Evolutionary conservation across 1,139 yeast species (phyloP).

Genomic region (Zygotorulaspora mrakii): DNA sequence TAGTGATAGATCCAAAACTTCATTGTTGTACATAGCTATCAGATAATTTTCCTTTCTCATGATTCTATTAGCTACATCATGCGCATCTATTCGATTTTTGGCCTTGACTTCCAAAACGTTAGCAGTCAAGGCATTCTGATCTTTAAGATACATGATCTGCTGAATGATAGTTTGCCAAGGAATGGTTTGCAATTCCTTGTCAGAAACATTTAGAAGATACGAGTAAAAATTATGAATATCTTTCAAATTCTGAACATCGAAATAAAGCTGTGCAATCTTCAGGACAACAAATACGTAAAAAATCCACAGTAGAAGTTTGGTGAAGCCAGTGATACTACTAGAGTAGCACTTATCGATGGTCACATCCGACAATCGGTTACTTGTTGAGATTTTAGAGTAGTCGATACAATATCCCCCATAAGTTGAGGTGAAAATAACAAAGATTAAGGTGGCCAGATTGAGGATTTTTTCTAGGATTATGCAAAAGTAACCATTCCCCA

Average conservation of each 20-base stretch:
- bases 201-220: conserved; percentile 64
- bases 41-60: conserved; percentile 93
- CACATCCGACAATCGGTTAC: conserved; percentile 44
- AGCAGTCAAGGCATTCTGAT: conserved; percentile 63
- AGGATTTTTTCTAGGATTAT: conserved; percentile 61
- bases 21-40: conserved; percentile 82
- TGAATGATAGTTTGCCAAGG: conserved; percentile 90
- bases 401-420: conserved; percentile 83
- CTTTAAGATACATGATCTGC: conserved; percentile 66
- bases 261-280: conserved; percentile 58
- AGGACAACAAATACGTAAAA: conserved; percentile 56
- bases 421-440: conserved; percentile 73
- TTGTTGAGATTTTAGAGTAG: conserved; percentile 46
- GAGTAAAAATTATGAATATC: conserved; percentile 40
- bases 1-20: conserved; percentile 62
- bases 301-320: conserved; percentile 59
- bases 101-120: conserved; percentile 59
- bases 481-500: conserved; percentile 80
- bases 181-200: conserved; percentile 84
- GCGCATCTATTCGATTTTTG: conserved; percentile 78
- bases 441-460: conserved; percentile 69
- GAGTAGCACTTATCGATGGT: conserved; percentile 60
- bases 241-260: conserved; percentile 37
- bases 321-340: conserved; percentile 42
- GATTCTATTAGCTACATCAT: conserved; percentile 89